Evolutionary conservation across 768 basidiomycete genomes (phyloP), one percentile per base, ranked within the genome.

Genomic region (Mycena chlorophos): DNA sequence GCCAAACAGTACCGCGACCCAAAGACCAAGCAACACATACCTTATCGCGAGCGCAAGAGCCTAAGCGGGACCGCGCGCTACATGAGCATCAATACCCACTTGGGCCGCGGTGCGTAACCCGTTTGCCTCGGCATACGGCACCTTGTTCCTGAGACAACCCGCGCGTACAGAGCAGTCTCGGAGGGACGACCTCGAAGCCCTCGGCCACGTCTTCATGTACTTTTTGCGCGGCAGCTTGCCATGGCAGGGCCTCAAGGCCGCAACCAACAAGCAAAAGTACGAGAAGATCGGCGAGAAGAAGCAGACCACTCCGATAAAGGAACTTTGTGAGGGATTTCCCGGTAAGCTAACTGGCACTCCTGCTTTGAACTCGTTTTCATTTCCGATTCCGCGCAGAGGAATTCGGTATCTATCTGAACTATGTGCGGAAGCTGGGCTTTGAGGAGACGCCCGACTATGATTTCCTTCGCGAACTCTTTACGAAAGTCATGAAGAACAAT

Each of bases 241-340:
- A 22, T 99, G 97, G 97, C 97, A 99, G 69, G 97, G 97, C 54
- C 83, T 99, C 55, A 98, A 98, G 75, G 97, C 97, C 29, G 97
- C 97, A 26, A 99, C 95, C 49, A 98, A 99, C 80, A 99, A 99
- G 78, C 97, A 98, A 72, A 93, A 98, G 80, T 99, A 99, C 76
- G 96, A 99, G 80, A 99, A 98, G 81, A 99, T 99, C 71, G 96
- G 96, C 60, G 96, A 99, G 80, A 99, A 99, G 88, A 99, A 94
- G 81, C 97, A 98, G 77, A 91, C 90, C 14, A 98, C 97, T 26
- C 89, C 90, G 5, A 98, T 99, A 72, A 96, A 93, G 75, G 97
- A 99, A 68, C 81, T 99, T 23, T 93, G 89, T 66, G 97, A 98
- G 65, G 91, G 93, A 54, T 94, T 88, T 77, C 96, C 97, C 47